phyloP scores from a whole-genome alignment of 176 grass and related monocot species.

The Triticum urartu region DNA sequence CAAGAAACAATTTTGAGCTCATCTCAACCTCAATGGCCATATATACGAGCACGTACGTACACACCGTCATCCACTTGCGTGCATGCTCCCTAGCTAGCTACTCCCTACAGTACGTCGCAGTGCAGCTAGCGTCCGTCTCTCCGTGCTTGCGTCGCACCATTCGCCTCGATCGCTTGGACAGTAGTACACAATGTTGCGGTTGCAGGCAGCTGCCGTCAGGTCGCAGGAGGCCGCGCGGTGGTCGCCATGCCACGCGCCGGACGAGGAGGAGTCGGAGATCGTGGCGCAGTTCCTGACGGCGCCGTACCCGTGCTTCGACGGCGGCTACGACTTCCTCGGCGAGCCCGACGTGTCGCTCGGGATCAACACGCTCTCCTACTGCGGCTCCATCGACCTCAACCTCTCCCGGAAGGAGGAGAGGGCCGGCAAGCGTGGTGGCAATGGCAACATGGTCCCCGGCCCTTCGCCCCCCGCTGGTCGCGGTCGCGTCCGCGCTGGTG shows the following conservation, averaged over 20 bases:
- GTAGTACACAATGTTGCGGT: conserved; percentile 31
- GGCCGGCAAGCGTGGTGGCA: not conserved
- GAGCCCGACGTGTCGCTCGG: conserved; percentile 47
- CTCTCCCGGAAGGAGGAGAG: conserved; percentile 43
- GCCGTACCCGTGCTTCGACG: conserved; percentile 42
- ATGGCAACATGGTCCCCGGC: conserved; percentile 13
- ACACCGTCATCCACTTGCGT: not conserved
- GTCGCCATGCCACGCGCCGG: conserved; percentile 41
- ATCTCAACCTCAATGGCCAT: not conserved
- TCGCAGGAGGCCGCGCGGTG: conserved; percentile 32
- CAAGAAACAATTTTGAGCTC: not conserved
- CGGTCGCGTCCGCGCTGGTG: not conserved
- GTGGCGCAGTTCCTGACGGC: conserved; percentile 61
- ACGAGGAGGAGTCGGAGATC: conserved; percentile 68
- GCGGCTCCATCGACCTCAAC: conserved; percentile 46
- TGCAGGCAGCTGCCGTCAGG: not conserved
- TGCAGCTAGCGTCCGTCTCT: not conserved
- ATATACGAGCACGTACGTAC: not conserved
- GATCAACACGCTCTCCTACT: conserved; percentile 43
- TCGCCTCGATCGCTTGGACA: too few relatives aligned
- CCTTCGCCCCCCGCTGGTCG: conserved; percentile 19
- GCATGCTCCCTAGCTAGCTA: not conserved
- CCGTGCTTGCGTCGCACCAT: not conserved
- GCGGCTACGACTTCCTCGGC: conserved; percentile 45
- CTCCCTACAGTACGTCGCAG: not conserved